Evolutionary conservation across 2,329 filamentous ascomycete species (phyloP).

Genomic region (Penicillium sp.): DNA sequence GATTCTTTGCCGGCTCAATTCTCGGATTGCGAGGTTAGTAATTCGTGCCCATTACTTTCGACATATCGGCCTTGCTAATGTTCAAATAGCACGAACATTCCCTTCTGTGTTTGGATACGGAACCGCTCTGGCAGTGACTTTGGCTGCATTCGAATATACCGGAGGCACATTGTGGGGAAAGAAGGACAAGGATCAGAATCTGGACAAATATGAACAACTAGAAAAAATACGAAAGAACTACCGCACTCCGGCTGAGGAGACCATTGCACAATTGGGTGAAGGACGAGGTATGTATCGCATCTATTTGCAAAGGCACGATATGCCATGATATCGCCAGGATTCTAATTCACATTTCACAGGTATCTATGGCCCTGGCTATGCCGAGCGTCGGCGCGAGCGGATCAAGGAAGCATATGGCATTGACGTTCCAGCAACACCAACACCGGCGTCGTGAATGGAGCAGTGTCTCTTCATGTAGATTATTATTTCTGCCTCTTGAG

Average conservation of each 20-base stretch:
- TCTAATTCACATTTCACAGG: constrained; percentile 47
- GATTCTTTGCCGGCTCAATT: constrained; percentile 70
- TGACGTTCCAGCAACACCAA: constrained; percentile 65
- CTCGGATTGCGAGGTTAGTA: constrained; percentile 67
- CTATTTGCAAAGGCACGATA: neutral
- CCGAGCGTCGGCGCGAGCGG: constrained; percentile 74
- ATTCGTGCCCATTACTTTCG: neutral
- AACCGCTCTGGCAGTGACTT: constrained; percentile 52
- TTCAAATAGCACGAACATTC: constrained; percentile 56
- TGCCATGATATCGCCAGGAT: constrained; percentile 7
- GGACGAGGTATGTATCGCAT: constrained; percentile 64
- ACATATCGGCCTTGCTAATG: constrained; percentile 1
- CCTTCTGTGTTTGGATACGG: constrained; percentile 68
- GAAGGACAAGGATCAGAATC: constrained; percentile 51
- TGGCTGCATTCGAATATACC: constrained; percentile 66
- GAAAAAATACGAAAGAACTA: constrained; percentile 69
- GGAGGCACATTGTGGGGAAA: constrained; percentile 59
- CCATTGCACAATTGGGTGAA: constrained; percentile 76
- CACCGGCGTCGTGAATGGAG: constrained; percentile 36
- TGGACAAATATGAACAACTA: constrained; percentile 73
- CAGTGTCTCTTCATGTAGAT: constrained; percentile 24
- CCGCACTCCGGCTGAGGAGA: constrained; percentile 73
- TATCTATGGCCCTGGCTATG: constrained; percentile 75
- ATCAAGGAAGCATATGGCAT: constrained; percentile 85
- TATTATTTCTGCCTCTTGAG: constrained; percentile 19